A percentile compares a stretch with the other conserved stretches of the same genome.
Evolutionary conservation across 352 stramenopile genomes (phyloP).

Genomic region (Blastocystis sp.): DNA sequence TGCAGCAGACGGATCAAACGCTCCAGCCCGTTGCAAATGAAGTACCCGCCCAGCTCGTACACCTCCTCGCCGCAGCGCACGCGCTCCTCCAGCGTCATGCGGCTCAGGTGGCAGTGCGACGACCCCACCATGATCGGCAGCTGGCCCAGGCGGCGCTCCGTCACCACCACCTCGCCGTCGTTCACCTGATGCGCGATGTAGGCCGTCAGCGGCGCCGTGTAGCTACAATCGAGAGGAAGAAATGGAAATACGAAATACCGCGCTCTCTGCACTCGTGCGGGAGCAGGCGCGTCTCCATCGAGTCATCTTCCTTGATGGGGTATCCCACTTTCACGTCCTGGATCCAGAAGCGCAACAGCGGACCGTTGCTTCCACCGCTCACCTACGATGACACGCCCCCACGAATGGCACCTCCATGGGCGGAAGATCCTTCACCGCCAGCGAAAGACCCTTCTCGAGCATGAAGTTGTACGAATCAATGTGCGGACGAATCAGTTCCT

Average conservation of each 20-base stretch:
- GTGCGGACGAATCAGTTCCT: constrained; percentile 88
- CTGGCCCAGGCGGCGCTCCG: constrained; percentile 80
- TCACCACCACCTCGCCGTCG: constrained; percentile 72
- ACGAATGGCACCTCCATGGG: constrained; percentile 85
- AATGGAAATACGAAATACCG: constrained; percentile 75
- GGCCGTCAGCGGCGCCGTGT: constrained; percentile 88
- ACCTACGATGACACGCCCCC: constrained; percentile 29
- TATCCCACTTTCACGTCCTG: constrained; percentile 86
- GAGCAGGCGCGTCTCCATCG: constrained; percentile 77
- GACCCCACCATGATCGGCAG: constrained; percentile 96
- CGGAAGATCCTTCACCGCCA: constrained; percentile 86
- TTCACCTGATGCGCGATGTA: constrained; percentile 80
- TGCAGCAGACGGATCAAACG: constrained; percentile 93
- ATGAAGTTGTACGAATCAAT: constrained; percentile 98
- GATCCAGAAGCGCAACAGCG: constrained; percentile 77
- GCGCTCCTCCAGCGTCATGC: constrained; percentile 81
- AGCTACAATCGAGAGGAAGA: constrained; percentile 76
- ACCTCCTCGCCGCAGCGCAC: constrained; percentile 84
- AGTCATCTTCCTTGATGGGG: constrained; percentile 71
- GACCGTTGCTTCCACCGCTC: constrained; percentile 74
- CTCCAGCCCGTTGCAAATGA: constrained; percentile 98
- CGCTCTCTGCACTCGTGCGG: constrained; percentile 92
- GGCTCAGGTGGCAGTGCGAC: constrained; percentile 88
- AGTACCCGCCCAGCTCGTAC: constrained; percentile 97
- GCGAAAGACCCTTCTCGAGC: constrained; percentile 86